A percentile compares a stretch with the other conserved stretches of the same genome.
Evolutionary conservation across 345 rosid species (phyloP).

Genomic region (Eutrema yunnanense): DNA sequence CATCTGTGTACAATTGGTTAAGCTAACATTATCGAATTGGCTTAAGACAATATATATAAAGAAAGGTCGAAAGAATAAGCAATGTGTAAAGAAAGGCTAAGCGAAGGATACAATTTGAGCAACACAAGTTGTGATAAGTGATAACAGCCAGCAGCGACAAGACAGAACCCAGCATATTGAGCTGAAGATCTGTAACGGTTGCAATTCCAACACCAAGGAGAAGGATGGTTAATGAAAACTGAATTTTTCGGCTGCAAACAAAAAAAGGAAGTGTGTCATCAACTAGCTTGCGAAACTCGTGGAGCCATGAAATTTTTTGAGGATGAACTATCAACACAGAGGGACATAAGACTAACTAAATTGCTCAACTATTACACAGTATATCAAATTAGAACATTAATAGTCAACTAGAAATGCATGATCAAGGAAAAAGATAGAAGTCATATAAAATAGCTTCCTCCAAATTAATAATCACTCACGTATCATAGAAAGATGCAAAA

Average conservation of each 20-base stretch:
- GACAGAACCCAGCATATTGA: slow-evolving; percentile 86
- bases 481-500: neutral
- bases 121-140: slow-evolving; percentile 94
- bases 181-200: slow-evolving; percentile 98
- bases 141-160: slow-evolving; percentile 84
- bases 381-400: neutral
- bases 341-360: slow-evolving; percentile 8
- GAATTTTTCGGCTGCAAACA: slow-evolving; percentile 76
- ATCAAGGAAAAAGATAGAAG: neutral
- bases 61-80: neutral
- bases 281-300: neutral
- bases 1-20: slow-evolving; percentile 70
- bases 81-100: slow-evolving; percentile 15
- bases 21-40: slow-evolving; percentile 32
- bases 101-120: slow-evolving; percentile 97
- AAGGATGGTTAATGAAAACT: slow-evolving; percentile 75
- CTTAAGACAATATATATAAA: neutral
- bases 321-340: neutral
- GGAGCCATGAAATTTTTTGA: neutral
- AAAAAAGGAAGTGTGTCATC: neutral
- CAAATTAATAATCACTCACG: neutral
- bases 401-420: too few relatives aligned
- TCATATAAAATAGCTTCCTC: neutral
- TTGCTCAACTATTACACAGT: neutral
- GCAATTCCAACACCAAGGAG: slow-evolving; percentile 99